Conservation (phyloP, 2,329 filamentous ascomycete genomes). For the Xylaria multiplex region DNA sequence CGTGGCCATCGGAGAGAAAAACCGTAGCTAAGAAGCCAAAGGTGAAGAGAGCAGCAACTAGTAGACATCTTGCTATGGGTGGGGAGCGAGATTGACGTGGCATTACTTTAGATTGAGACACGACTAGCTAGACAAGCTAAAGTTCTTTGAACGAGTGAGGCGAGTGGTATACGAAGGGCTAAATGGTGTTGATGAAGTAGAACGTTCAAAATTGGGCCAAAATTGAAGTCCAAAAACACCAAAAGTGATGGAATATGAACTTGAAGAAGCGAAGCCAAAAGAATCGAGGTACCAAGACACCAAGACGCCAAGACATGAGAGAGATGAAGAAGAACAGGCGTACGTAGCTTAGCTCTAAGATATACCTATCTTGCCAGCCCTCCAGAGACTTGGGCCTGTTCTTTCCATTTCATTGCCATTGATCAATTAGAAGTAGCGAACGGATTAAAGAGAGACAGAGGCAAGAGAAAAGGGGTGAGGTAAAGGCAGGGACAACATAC, state of each 20-base stretch:
- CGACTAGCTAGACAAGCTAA: constrained; percentile 6
- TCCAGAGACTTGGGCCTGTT: neutral
- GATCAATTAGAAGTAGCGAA: constrained; percentile 9
- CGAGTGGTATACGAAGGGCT: constrained; percentile 27
- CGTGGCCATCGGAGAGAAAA: constrained; percentile 25
- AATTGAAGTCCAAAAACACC: constrained; percentile 48
- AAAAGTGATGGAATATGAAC: constrained; percentile 42
- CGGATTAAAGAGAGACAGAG: neutral
- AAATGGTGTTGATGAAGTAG: constrained; percentile 32
- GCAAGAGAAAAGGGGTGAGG: neutral
- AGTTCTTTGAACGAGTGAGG: constrained; percentile 7
- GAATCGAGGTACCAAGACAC: constrained; percentile 20
- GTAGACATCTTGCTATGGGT: constrained; percentile 36
- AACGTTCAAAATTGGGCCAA: constrained; percentile 46
- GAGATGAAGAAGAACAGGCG: neutral
- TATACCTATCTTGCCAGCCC: constrained; percentile 8
- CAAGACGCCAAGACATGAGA: constrained; percentile 19
- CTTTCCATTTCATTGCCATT: constrained; percentile 19
- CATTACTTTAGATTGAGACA: constrained; percentile 34
- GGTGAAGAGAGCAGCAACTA: constrained; percentile 35
- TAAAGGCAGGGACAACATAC: constrained; percentile 25
- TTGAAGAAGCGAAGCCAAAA: constrained; percentile 37
- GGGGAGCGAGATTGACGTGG: constrained; percentile 32
- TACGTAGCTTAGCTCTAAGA: neutral
- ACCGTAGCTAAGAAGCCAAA: constrained; percentile 35